phyloP scores from a whole-genome alignment of 2,329 filamentous ascomycete species.

The Xylaria digitata region DNA sequence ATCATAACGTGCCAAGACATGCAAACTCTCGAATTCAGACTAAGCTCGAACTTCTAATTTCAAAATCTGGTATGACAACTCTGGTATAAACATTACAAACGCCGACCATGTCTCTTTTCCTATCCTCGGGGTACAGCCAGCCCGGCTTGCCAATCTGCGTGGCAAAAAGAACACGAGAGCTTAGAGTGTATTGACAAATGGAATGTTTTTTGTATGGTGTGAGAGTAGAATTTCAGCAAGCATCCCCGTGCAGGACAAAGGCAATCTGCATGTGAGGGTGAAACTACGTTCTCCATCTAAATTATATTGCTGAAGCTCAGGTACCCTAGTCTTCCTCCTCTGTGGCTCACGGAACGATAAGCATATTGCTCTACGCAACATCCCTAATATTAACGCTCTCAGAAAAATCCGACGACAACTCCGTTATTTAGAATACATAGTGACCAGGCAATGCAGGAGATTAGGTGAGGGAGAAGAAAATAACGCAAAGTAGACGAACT shows the following conservation, averaged over 20 bases:
- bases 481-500: slow-evolving; percentile 32
- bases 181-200: slow-evolving; percentile 20
- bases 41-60: slow-evolving; percentile 1
- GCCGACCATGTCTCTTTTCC: slow-evolving; percentile 22
- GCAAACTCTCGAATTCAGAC: not conserved
- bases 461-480: slow-evolving; percentile 11
- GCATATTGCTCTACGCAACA: slow-evolving; percentile 21
- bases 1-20: not conserved
- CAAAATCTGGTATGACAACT: slow-evolving; percentile 2
- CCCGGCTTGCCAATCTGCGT: slow-evolving; percentile 3
- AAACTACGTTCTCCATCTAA: not conserved
- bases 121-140: slow-evolving; percentile 3
- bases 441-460: not conserved
- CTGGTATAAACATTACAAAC: slow-evolving; percentile 29
- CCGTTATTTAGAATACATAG: slow-evolving; percentile 16
- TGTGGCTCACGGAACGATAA: not conserved
- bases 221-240: not conserved
- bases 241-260: not conserved
- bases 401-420: slow-evolving; percentile 12
- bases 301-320: not conserved
- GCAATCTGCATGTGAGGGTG: not conserved
- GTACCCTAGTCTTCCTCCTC: not conserved
- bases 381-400: slow-evolving; percentile 23
- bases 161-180: slow-evolving; percentile 9
- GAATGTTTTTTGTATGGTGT: not conserved